These are phyloP conservation scores for Candida tibetensis DNA, from an alignment of 805 yeast genomes.

Conservation along the genomic window DNA sequence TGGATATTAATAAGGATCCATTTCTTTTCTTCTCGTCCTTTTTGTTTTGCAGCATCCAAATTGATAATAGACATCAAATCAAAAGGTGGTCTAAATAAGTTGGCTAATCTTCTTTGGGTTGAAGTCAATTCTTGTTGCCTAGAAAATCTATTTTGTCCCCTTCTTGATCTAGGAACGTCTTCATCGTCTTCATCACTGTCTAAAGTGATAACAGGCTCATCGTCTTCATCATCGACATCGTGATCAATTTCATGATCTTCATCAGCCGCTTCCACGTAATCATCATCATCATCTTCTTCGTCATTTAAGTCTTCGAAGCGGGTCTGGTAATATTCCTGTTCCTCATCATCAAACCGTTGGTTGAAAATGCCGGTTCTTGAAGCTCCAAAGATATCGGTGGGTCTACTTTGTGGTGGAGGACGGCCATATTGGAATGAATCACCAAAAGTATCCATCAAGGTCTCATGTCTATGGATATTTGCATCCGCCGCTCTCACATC, in stretches of 20 bases:
- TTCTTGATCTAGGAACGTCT: constrained; percentile 18
- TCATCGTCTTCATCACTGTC: constrained; percentile 15
- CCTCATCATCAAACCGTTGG: constrained; percentile 48
- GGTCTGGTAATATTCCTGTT: constrained; percentile 21
- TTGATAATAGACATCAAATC: constrained; percentile 71
- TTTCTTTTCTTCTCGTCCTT: constrained; percentile 61
- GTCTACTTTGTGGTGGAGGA: constrained; percentile 15
- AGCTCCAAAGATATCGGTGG: constrained; percentile 47
- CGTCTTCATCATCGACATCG: constrained; percentile 28
- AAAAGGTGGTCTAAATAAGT: constrained; percentile 89
- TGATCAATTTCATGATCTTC: constrained; percentile 31
- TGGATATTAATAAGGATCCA: constrained; percentile 91
- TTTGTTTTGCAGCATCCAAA: constrained; percentile 69
- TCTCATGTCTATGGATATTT: constrained; percentile 75
- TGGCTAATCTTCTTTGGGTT: constrained; percentile 70
- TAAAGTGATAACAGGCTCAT: constrained; percentile 22
- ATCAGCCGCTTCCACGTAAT: constrained; percentile 16
- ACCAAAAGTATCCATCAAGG: constrained; percentile 52
- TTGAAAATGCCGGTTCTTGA: constrained; percentile 57
- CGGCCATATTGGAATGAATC: not conserved
- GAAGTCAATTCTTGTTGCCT: constrained; percentile 41
- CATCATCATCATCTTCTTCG: constrained; percentile 27
- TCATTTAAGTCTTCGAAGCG: constrained; percentile 16
- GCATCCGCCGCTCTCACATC: constrained; percentile 58
- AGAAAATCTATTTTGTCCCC: constrained; percentile 23